Evolutionary conservation across 1,284 basidiomycete species (phyloP), one percentile per base, ranked within the genome.

Genomic region (Takashimella koratensis): DNA sequence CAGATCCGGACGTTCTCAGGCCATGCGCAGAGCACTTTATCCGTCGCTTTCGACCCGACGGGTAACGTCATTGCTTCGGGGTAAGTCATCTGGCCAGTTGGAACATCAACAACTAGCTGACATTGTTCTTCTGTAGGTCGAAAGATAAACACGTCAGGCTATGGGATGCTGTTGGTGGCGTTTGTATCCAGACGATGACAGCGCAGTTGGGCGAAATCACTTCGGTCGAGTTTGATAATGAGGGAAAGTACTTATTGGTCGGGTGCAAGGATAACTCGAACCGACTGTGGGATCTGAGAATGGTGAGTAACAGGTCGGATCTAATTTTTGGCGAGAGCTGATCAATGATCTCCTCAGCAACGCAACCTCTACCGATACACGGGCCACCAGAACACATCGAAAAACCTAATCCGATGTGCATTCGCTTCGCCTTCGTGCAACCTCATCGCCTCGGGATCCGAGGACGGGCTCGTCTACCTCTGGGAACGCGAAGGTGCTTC

Each of bases 321-420:
- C n/a, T n/a, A 36, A 16, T 16, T 36, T 36, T 36, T 16, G 16
- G 30, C 8, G 16, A 36, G 30, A 36, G 16, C 30, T 36, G 8
- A 5, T 22, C 16, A 39, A 47, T 46, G 4, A 16, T 6, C n/a
- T n/a, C n/a, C n/a, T n/a, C 55, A 76, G 75, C 71, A 73, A 60
- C 66, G 69, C 8, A 76, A 74, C 23, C 57, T 79, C 3, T 75
- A 76, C 49, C 63, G 78, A 3, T 80, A 79, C 64, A 79, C 75
- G 23, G 77, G 78, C 0, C 76, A 79, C 54, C 78, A 78, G 58
- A 80, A 80, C 58, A 79, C 79, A 10, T 76, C 76, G 21, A 78
- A 79, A 58, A 79, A 79, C 66, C 75, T 79, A 40, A 76, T 80
- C 45, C 69, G 78, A 5, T 71, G 71, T 24, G 61, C 67, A 16